Conservation (phyloP, 148 eudicot species). For the Vaccinium myrtillus region DNA sequence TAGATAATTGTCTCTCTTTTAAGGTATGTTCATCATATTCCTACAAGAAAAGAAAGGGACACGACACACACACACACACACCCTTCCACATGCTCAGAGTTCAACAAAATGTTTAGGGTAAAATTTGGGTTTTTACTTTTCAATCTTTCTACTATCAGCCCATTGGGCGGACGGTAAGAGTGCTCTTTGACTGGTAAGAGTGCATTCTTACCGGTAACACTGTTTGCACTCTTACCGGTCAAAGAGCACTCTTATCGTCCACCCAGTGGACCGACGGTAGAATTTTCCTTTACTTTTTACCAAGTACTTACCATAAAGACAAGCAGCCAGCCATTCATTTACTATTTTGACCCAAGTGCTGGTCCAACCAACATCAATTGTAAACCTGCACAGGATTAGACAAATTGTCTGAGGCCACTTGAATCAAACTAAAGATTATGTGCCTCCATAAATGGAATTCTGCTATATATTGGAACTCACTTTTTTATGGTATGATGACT, state of each 20-base stretch:
- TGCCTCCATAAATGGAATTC: neutral
- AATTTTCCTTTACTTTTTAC: neutral
- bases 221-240: too few species aligned
- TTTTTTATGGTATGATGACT: conserved; percentile 65
- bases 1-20: neutral
- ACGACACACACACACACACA: too few species aligned
- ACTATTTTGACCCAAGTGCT: conserved; percentile 90
- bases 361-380: conserved; percentile 95
- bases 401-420: neutral
- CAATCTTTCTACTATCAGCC: too few species aligned
- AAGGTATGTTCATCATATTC: neutral
- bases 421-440: too few species aligned
- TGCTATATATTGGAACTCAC: conserved; percentile 33
- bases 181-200: too few species aligned
- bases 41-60: too few species aligned
- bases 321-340: conserved; percentile 81
- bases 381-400: conserved; percentile 52
- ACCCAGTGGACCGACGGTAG: too few species aligned
- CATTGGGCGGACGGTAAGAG: too few species aligned
- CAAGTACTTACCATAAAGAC: conserved; percentile 69
- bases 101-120: neutral
- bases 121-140: neutral
- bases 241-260: too few species aligned
- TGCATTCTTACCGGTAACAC: too few species aligned
- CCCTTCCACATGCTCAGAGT: neutral